Conservation (phyloP, 2,329 filamentous ascomycete genomes). For the Talaromyces sp. region DNA sequence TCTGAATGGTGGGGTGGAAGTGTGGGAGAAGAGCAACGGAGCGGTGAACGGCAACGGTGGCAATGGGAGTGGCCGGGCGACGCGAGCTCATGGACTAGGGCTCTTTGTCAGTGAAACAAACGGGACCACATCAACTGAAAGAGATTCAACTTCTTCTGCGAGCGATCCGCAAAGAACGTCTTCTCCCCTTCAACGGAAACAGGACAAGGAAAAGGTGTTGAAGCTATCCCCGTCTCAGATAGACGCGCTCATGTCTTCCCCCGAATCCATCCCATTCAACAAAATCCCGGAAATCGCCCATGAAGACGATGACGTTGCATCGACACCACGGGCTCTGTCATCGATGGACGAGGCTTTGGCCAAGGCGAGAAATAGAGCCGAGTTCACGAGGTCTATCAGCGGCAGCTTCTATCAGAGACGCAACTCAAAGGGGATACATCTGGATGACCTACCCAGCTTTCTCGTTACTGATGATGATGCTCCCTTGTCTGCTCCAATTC, state of each 20-base stretch:
- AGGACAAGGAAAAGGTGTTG: constrained; percentile 31
- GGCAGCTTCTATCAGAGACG: constrained; percentile 9
- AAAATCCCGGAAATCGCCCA: constrained; percentile 20
- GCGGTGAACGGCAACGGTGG: not conserved
- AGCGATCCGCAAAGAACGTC: not conserved
- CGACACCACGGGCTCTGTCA: constrained; percentile 3
- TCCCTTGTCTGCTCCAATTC: constrained; percentile 17
- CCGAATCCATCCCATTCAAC: constrained; percentile 44
- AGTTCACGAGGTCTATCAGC: constrained; percentile 17
- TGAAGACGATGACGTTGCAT: not conserved
- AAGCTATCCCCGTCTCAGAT: constrained; percentile 49
- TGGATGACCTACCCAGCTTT: constrained; percentile 22
- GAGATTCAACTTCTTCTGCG: not conserved
- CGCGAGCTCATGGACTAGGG: constrained; percentile 5
- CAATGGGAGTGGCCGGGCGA: not conserved
- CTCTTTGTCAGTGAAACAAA: constrained; percentile 3
- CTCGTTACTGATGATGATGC: constrained; percentile 16
- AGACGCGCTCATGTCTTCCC: constrained; percentile 45
- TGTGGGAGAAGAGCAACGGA: not conserved
- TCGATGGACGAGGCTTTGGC: constrained; percentile 25
- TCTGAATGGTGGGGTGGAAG: not conserved
- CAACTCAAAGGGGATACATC: constrained; percentile 9
- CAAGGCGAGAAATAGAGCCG: constrained; percentile 15
- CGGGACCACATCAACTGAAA: not conserved
- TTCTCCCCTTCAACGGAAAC: constrained; percentile 3